phyloP scores from a whole-genome alignment of 768 basidiomycete species.

The Clitopilus passeckerianus region DNA sequence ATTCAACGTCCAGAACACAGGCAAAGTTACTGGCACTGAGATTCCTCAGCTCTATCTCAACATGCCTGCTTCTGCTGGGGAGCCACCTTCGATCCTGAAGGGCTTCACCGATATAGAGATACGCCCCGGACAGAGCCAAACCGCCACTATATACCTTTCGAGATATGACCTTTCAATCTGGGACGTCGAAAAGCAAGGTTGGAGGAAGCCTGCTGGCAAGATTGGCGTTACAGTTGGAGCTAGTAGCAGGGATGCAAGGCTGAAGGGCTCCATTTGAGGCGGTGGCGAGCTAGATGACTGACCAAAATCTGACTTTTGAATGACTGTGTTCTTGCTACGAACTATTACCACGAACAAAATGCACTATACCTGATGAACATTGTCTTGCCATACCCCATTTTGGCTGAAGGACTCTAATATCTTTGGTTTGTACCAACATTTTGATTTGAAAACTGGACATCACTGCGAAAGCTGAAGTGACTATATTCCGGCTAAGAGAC shows the following conservation, averaged over 20 bases:
- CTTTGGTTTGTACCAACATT: not conserved
- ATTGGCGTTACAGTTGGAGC: slow-evolving; percentile 62
- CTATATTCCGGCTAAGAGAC: no score
- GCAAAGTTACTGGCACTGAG: slow-evolving; percentile 60
- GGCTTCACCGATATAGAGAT: slow-evolving; percentile 64
- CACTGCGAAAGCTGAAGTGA: no score
- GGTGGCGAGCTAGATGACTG: not conserved
- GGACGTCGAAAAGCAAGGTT: slow-evolving; percentile 71
- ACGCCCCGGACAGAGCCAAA: slow-evolving; percentile 36
- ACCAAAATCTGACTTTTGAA: not conserved
- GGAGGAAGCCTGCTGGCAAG: slow-evolving; percentile 62
- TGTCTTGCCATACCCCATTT: not conserved
- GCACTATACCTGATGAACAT: not conserved
- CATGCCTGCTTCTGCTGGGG: slow-evolving; percentile 54
- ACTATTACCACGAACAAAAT: not conserved
- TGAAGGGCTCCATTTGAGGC: slow-evolving; percentile 36
- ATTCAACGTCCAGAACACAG: slow-evolving; percentile 66
- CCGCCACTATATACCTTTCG: slow-evolving; percentile 54
- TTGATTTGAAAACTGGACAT: no score
- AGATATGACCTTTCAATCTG: slow-evolving; percentile 72
- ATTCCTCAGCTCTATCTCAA: slow-evolving; percentile 75
- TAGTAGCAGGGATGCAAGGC: slow-evolving; percentile 59
- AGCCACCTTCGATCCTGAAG: slow-evolving; percentile 67
- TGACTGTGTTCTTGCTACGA: not conserved
- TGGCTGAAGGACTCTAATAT: not conserved